A percentile compares a stretch with the other conserved stretches of the same genome.
phyloP scores from a whole-genome alignment of 768 basidiomycete genomes.

The Mrakia frigida region DNA sequence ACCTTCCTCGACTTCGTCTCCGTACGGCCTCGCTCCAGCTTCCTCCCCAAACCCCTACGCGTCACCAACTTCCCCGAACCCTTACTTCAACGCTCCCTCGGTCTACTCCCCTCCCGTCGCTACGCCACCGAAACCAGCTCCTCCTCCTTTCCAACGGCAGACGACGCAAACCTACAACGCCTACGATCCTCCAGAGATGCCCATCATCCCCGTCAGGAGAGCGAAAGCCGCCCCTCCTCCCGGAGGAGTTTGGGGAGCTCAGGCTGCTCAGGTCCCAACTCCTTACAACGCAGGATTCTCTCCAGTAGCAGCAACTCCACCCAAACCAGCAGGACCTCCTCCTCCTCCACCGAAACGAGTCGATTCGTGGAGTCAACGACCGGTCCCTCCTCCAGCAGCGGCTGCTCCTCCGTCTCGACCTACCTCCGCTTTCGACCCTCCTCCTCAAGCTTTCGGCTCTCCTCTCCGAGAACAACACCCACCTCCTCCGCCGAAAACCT shows the following conservation, averaged over 20 bases:
- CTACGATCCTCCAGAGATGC: conserved; percentile 22
- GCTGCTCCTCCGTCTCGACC: background rate
- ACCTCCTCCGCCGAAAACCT: background rate
- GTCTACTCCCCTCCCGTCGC: background rate
- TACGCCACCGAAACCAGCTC: background rate
- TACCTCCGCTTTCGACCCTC: background rate
- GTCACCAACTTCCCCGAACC: background rate
- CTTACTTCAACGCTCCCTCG: background rate
- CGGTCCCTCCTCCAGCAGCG: background rate
- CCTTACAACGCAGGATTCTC: background rate
- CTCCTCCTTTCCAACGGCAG: background rate
- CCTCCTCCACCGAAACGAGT: conserved; percentile 13
- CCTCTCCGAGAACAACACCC: background rate
- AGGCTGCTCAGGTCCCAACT: background rate
- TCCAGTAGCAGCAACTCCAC: background rate
- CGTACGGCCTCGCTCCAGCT: conserved; percentile 1
- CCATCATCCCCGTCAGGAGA: conserved; percentile 17
- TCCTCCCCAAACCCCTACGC: conserved; percentile 19
- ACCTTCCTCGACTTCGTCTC: background rate
- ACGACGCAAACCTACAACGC: conserved; percentile 22
- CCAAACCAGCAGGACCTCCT: conserved; percentile 8
- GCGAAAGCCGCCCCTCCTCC: conserved; percentile 8
- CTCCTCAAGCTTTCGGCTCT: background rate
- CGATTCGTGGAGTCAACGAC: conserved; percentile 14
- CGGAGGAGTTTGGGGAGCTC: conserved; percentile 12